Conservation (phyloP, 2,329 filamentous ascomycete species). For the Pseudocercospora musae region DNA sequence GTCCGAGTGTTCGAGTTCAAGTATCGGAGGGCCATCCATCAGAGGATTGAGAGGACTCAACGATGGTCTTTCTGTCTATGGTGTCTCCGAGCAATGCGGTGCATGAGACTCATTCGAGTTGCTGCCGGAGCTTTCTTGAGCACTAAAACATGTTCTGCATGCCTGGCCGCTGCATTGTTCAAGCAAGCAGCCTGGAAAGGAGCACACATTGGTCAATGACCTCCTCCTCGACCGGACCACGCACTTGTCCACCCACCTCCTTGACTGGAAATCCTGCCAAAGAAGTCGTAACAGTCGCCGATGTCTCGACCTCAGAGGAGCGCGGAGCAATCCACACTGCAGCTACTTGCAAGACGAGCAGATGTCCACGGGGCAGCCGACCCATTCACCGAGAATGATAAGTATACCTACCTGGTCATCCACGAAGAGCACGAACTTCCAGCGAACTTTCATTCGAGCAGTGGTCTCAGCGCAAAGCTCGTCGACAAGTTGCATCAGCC, state of each 20-base stretch:
- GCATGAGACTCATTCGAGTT: background rate
- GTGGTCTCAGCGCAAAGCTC: background rate
- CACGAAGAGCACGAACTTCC: background rate
- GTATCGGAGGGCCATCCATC: background rate
- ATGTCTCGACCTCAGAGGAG: background rate
- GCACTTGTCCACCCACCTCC: too few species aligned
- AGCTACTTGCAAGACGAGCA: background rate
- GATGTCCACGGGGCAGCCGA: background rate
- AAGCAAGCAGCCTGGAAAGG: background rate
- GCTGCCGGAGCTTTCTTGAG: background rate
- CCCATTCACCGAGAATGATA: background rate
- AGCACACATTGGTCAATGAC: background rate
- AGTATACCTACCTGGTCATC: background rate
- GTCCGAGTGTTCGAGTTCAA: background rate
- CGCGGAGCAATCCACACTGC: background rate
- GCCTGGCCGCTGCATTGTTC: background rate
- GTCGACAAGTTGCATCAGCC: background rate
- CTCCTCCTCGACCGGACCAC: background rate
- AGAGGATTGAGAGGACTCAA: background rate
- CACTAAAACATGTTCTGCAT: background rate
- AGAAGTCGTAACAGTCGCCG: background rate
- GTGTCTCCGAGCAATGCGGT: background rate
- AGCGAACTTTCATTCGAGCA: background rate
- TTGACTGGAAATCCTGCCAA: background rate
- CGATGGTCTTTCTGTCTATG: background rate